Base-by-base conservation (phyloP, 495 filamentous ascomycete genomes). In the Penicillium cataractarum region DNA sequence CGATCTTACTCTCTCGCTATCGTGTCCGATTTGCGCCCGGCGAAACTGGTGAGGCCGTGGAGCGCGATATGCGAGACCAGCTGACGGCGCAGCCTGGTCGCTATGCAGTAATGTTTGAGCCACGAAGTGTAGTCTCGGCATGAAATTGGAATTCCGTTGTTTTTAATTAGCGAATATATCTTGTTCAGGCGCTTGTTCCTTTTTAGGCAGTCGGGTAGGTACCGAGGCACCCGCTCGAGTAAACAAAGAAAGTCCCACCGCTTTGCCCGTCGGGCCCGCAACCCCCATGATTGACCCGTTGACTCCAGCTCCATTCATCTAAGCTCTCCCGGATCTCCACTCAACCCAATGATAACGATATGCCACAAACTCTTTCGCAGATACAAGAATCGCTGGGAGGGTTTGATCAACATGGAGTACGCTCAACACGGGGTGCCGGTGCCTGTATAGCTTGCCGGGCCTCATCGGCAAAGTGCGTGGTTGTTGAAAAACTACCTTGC, bases 41-140 rank as follows among this genome's bases (percentile, higher is more conserved):
- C 19, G 75, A 81, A n/a, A 57, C 37, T 51, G 81, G 78, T 0
- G 61, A 69, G 31, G 64, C 39, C 12, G 61, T 82, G 17, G 63
- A 79, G 32, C 54, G 63, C 6, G 70, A 80, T n/a, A 69, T 75
- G 59, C 74, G 57, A 49, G 81, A 84, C 57, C 74, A 79, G 42
- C 72, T 83, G 48, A 82, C 78, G 9, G 65, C 72, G 1, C 59
- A 61, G n/a, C 70, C 70, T 15, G 73, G 73, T 19, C 26, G 32
- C n/a, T 65, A 58, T 52, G 22, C 39, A 2, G 26, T 65, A 9
- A 46, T 65, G 5, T 65, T 65, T 37, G 46, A 49, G 46, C 22
- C 46, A 0, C 46, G 46, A 49, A 17, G 12, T 49, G 24, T 6
- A 17, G 24, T 49, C 19, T 49, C 24, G 27, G 10, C 24, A 49